These are phyloP conservation scores for Candida sphagnicola DNA, from an alignment of 805 yeast genomes.

Conservation along the genomic window DNA sequence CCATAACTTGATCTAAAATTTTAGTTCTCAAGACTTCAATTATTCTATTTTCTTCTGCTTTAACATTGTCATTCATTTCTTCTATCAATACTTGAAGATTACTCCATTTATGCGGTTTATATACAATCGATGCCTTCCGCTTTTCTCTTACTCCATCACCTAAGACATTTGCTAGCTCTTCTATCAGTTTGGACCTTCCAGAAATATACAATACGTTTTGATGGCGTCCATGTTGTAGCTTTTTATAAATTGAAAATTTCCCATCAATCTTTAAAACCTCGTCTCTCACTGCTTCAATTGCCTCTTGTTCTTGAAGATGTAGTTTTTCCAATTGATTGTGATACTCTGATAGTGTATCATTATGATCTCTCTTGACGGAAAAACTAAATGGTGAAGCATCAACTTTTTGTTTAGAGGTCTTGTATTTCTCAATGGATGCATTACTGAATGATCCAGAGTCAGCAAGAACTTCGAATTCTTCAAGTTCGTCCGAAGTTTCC, in stretches of 20 bases:
- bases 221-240: slow-evolving; percentile 26
- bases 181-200: slow-evolving; percentile 33
- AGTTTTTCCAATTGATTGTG: slow-evolving; percentile 31
- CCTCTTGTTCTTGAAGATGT: slow-evolving; percentile 18
- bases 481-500: slow-evolving; percentile 3
- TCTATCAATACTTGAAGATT: slow-evolving; percentile 49
- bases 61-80: slow-evolving; percentile 43
- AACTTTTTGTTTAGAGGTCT: slow-evolving; percentile 5
- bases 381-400: slow-evolving; percentile 14
- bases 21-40: slow-evolving; percentile 44
- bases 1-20: slow-evolving; percentile 41
- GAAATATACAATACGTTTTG: slow-evolving; percentile 46
- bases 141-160: slow-evolving; percentile 23
- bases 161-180: slow-evolving; percentile 13
- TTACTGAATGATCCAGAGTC: slow-evolving; percentile 17
- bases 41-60: slow-evolving; percentile 50
- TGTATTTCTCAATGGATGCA: slow-evolving; percentile 17
- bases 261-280: slow-evolving; percentile 23
- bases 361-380: slow-evolving; percentile 34
- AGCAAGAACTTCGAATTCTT: slow-evolving; percentile 1
- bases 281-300: slow-evolving; percentile 17
- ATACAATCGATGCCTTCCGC: slow-evolving; percentile 41
- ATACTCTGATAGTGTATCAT: slow-evolving; percentile 20
- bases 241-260: slow-evolving; percentile 22
- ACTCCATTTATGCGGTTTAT: slow-evolving; percentile 50